Conservation (phyloP, 75 land plant genomes). For the Cryptomeria japonica region DNA sequence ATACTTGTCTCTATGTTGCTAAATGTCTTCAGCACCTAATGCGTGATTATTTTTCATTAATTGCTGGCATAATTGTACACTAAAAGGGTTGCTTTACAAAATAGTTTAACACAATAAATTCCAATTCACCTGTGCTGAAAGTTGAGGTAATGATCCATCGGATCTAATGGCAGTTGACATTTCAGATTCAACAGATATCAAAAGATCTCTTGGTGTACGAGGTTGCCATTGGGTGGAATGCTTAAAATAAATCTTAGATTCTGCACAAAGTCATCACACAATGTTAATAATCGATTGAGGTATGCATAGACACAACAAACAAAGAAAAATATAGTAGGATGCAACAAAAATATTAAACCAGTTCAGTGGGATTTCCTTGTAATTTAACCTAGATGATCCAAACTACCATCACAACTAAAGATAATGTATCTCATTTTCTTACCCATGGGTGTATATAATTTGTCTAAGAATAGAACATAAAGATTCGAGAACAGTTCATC, state of each 20-base stretch:
- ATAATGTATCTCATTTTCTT: background rate
- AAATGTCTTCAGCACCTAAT: background rate
- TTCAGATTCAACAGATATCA: conserved; percentile 89
- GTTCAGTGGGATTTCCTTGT: background rate
- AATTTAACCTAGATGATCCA: background rate
- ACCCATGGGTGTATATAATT: background rate
- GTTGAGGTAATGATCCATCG: conserved; percentile 51
- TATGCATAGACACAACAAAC: background rate
- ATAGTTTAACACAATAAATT: background rate
- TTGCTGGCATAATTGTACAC: background rate
- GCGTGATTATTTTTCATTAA: background rate
- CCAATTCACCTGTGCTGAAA: conserved; percentile 81
- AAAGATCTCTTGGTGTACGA: conserved; percentile 83
- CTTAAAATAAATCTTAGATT: conserved; percentile 90
- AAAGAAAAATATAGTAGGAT: conserved; percentile 6
- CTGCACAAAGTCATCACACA: conserved; percentile 30
- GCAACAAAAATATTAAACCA: background rate
- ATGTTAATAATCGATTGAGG: background rate
- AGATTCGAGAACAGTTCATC: background rate
- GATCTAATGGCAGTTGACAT: conserved; percentile 40
- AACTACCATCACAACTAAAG: background rate
- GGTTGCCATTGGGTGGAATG: conserved; percentile 86
- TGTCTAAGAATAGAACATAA: background rate
- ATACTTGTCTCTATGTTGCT: background rate
- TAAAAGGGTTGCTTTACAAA: background rate